Evolutionary conservation across 768 basidiomycete genomes (phyloP), one percentile per base, ranked within the genome.

Genomic region (Trametes gibbosa): DNA sequence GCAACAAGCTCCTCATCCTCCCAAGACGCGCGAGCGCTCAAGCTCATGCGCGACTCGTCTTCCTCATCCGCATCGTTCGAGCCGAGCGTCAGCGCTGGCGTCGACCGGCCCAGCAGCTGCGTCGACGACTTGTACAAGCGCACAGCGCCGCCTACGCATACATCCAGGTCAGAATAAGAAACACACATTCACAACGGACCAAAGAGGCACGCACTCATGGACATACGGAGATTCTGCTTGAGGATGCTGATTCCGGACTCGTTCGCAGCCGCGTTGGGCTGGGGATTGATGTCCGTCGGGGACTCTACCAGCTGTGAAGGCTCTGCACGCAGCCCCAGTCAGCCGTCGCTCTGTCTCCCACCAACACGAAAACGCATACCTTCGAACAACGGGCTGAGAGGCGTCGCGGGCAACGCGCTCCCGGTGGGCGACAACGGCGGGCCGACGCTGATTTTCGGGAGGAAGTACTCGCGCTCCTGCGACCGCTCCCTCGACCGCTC

Each of bases 211-310:
- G 35, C 64, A 89, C 90, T 89, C 60, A 92, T 84, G 0, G 90
- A 92, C 59, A 81, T 77, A 70, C 82, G 88, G 63, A 92, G 78
- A 58, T 83, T 84, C 63, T 90, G 89, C 71, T 81, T 89, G 63
- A 91, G 75, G 29, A 79, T 76, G 50, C 66, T 73, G 32, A 83
- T 68, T 12, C 76, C 77, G 8, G 77, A 77, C 59, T 79, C 79
- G 47, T 67, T 68, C 19, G 58, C 53, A 8, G 39, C 53, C 2
- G 60, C 57, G 13, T 48, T 54, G 24, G 62, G 57, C 10, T 45
- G 54, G 21, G 63, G 21, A 25, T 61, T 53, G 8, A 47, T 48
- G 45, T 64, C 66, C 8, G 52, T 47, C 29, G 54, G 50, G 19
- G 55, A 54, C 52, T 59, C 58, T 23, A 55, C 45, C 13, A 52